Base-by-base conservation (phyloP, 1,284 basidiomycete species). In the Cryptococcus sp. region DNA sequence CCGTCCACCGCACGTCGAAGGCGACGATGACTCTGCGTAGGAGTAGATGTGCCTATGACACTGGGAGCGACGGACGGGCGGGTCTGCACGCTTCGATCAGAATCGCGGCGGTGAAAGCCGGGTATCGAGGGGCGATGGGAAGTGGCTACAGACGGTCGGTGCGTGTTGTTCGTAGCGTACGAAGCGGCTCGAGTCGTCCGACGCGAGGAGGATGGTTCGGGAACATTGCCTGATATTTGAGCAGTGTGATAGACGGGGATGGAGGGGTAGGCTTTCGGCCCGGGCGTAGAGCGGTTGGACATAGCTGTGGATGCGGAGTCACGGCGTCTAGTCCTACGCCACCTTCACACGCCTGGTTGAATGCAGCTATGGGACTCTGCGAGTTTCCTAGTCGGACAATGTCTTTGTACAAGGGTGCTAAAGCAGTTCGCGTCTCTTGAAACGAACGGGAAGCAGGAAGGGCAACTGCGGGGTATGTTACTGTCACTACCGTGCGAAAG, bases 41-140 rank as follows among this genome's bases (percentile, higher is more conserved):
- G 55, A 5, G 65, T 63, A 3, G 60, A 60, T 5, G 60, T 60
- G 5, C 58, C 65, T 4, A 60, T 54, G 15, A 54, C 35, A 23
- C 52, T 60, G 20, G 46, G 62, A 47, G 43, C 52, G n/a, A 54
- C 46, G 20, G 52, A 53, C 11, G 27, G 42, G 20, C 16, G 46
- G 20, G 27, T 39, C 43, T 19, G 47, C 38, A 30, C n/a, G 30
- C 23, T 50, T 20, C 48, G 25, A n/a, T 50, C 48, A 19, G 48
- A 50, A 19, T 50, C 27, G 10, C 48, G 25, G 17, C 48, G 48
- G 7, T 27, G 48, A n/a, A 54, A 20, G 19, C 19, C 19, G 15
- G 49, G 47, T 52, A 46, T 22, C 23, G 23, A 43, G 19, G 22
- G 51, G 23, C 40, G 51, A 45, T 42, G 51, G 22, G 42, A 7